A percentile compares a stretch with the other conserved stretches of the same genome.
Evolutionary conservation across 805 yeast genomes (phyloP).

Genomic region (Ogataea nitratoaversa): DNA sequence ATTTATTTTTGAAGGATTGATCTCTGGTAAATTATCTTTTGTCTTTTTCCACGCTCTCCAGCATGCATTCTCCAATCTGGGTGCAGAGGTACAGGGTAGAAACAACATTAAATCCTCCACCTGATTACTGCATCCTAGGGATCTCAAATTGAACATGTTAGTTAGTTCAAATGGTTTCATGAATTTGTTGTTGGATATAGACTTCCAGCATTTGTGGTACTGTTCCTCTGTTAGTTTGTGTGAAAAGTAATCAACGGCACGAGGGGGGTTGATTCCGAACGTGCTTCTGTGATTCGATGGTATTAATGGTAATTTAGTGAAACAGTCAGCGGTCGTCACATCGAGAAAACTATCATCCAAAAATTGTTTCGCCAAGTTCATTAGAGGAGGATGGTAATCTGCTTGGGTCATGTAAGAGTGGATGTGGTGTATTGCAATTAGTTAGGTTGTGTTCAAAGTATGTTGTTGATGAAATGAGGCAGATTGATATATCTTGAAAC

Average conservation of each 20-base stretch:
- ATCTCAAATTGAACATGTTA: slow-evolving; percentile 23
- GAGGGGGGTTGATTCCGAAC: slow-evolving; percentile 16
- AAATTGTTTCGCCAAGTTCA: slow-evolving; percentile 26
- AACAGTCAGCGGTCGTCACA: slow-evolving; percentile 15
- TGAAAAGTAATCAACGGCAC: slow-evolving; percentile 39
- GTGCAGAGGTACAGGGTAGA: slow-evolving; percentile 32
- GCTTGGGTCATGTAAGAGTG: no score
- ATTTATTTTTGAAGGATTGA: slow-evolving; percentile 43
- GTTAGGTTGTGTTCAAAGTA: background rate
- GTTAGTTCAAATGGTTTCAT: slow-evolving; percentile 32
- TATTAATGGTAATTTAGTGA: slow-evolving; percentile 23
- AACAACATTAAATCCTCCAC: slow-evolving; percentile 32
- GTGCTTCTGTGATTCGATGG: slow-evolving; percentile 12
- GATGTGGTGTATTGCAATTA: background rate
- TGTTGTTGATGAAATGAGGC: no score
- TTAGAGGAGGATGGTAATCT: slow-evolving; percentile 1
- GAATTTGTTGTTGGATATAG: slow-evolving; percentile 31
- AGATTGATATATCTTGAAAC: no score
- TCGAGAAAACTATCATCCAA: slow-evolving; percentile 28
- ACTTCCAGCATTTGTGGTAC: slow-evolving; percentile 39
- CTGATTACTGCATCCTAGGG: slow-evolving; percentile 18
- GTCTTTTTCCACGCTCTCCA: slow-evolving; percentile 97
- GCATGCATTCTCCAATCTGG: slow-evolving; percentile 71
- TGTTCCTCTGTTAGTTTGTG: slow-evolving; percentile 32
- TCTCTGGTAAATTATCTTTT: slow-evolving; percentile 47